A percentile compares a stretch with the other conserved stretches of the same genome.
phyloP scores from a whole-genome alignment of 169 alveolate genomes.

The Amoebophrya sp. region DNA sequence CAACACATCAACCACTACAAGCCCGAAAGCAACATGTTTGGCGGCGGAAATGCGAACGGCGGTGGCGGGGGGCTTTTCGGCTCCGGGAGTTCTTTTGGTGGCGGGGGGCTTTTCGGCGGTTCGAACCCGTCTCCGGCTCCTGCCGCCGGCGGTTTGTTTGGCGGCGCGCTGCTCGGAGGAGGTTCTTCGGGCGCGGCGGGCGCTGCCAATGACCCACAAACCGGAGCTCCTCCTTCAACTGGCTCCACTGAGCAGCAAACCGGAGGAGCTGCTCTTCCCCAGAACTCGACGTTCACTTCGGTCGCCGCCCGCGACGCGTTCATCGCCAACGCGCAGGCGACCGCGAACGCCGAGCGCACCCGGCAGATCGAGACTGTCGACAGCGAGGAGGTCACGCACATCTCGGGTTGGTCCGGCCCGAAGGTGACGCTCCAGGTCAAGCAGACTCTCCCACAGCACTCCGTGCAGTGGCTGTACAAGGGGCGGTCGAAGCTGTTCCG shows the following conservation, averaged over 20 bases:
- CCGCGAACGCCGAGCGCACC: neutral
- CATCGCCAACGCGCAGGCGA: neutral
- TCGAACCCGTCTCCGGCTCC: no score
- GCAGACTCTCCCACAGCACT: neutral
- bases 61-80: neutral
- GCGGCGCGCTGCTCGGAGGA: neutral
- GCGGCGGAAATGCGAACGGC: neutral
- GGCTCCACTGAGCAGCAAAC: neutral
- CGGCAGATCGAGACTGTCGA: neutral
- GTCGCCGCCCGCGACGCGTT: neutral
- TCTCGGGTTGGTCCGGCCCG: neutral
- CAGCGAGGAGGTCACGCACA: neutral
- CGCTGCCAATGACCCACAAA: neutral
- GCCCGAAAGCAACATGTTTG: no score
- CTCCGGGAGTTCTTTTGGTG: neutral
- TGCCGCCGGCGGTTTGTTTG: neutral
- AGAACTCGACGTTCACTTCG: neutral
- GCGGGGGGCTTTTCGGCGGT: neutral
- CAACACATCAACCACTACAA: no score
- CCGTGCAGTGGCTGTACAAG: neutral
- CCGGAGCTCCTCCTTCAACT: neutral
- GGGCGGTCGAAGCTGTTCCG: neutral
- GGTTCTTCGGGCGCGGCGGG: neutral
- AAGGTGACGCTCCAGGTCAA: neutral
- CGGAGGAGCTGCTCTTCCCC: neutral